Evolutionary conservation across 495 filamentous ascomycete species (phyloP), one percentile per base, ranked within the genome.

Genomic region (Hyaloscypha variabilis): DNA sequence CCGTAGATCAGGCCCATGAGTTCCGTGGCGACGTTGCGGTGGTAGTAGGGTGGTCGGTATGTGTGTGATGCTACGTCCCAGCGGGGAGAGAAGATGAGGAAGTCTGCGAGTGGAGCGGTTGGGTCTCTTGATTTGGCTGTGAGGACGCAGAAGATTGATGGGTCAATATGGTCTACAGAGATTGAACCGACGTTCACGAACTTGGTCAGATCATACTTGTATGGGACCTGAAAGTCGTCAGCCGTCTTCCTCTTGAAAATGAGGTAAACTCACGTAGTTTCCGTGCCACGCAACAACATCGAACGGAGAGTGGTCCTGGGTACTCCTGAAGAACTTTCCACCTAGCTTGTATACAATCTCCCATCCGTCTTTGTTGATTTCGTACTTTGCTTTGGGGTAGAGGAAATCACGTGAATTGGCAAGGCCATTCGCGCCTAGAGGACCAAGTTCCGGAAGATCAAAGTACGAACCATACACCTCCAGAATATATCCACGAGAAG

Each of bases 261-360:
- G 81, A 80, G 79, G 3, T 78, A 76, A 62, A 81, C 81, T 81
- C 69, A 91, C 89, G 74, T 92, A 93, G 69, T 79, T 81, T 54
- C 89, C 88, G 70, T 94, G 91, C 92, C 92, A 96, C n/a, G 90
- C 90, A 10, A 94, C 91, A 0, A 96, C 84, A 70, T 96, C 91
- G 68, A 94, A 96, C 8, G 92, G 92, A 0, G 86, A 89, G 74
- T 93, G 91, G 14, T 77, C 73, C 77, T 93, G 91, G 55, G 80
- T 80, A 5, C 82, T 85, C 3, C 79, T 77, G 77, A 88, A 89
- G 59, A 91, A 83, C 46, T 83, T 82, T 65, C 86, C 87, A 68
- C 81, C 79, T 65, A 90, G 87, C 67, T 90, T 90, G 73, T 81
- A 82, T 52, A 86, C 77, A 34, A 91, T 72, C 29, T 76, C 77